These are phyloP conservation scores for Coriolopsis trogii DNA, from an alignment of 1,284 basidiomycete genomes.

Conservation along the genomic window DNA sequence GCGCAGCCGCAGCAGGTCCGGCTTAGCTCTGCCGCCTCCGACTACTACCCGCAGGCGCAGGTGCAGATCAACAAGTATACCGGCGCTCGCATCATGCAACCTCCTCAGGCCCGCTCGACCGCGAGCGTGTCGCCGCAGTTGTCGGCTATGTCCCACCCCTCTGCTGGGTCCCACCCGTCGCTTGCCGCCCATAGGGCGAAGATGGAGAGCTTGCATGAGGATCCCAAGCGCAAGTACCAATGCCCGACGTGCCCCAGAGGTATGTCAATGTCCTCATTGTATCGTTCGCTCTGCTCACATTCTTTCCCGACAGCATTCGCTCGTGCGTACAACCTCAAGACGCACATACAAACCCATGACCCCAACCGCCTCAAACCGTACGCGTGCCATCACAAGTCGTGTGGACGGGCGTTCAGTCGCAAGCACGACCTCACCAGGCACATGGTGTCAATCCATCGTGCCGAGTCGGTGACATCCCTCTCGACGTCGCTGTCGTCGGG, in stretches of 20 bases:
- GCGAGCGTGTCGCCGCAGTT: conserved; percentile 55
- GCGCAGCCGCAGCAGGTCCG: conserved; percentile 41
- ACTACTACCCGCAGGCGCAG: conserved; percentile 45
- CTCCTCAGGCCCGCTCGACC: conserved; percentile 48
- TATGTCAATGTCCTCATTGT: conserved; percentile 34
- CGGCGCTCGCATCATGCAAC: conserved; percentile 19
- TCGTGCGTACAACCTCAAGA: conserved; percentile 89
- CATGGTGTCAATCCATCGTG: conserved; percentile 82
- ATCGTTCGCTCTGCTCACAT: conserved; percentile 15
- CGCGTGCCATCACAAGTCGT: conserved; percentile 78
- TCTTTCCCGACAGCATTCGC: conserved; percentile 67
- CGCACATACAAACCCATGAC: conserved; percentile 88
- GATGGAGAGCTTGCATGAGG: conserved; percentile 49
- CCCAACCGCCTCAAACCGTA: conserved; percentile 86
- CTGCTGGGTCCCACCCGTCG: conserved; percentile 43
- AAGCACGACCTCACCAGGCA: conserved; percentile 90
- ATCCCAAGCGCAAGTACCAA: conserved; percentile 76
- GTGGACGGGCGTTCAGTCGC: conserved; percentile 85
- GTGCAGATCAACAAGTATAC: conserved; percentile 33
- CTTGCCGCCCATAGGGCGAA: conserved; percentile 38
- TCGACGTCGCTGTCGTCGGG: conserved; percentile 33
- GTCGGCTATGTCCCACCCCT: conserved; percentile 33
- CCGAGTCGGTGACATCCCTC: conserved; percentile 50
- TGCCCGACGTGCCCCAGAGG: conserved; percentile 74
- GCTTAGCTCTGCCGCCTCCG: conserved; percentile 46